Percentiles rank a stretch among this genome's conserved stretches.
These are phyloP conservation scores for Lodderomyces orthopsilosis DNA, from an alignment of 1,139 yeast genomes.

Conservation along the genomic window DNA sequence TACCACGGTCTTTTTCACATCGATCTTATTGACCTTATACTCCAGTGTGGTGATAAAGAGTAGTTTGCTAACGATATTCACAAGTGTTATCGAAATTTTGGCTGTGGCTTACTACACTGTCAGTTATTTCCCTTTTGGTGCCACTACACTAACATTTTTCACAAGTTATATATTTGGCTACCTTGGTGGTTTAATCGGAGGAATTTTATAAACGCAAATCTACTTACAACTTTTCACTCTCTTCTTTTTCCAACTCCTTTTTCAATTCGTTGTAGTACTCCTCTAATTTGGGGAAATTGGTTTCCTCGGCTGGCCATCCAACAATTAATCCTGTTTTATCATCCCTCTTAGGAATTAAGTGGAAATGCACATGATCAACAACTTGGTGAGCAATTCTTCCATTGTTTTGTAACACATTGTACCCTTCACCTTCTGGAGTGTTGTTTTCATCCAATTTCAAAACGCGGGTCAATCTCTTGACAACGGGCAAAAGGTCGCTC, in stretches of 20 bases:
- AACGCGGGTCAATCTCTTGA: conserved; percentile 77
- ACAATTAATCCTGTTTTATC: conserved; percentile 70
- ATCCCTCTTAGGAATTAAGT: conserved; percentile 84
- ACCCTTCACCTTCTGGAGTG: conserved; percentile 65
- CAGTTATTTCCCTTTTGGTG: conserved; percentile 95
- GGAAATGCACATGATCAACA: conserved; percentile 96
- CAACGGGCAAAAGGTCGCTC: conserved; percentile 80
- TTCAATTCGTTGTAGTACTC: conserved; percentile 60
- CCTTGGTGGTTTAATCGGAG: conserved; percentile 58
- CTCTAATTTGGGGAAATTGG: conserved; percentile 69
- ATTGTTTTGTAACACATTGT: conserved; percentile 87
- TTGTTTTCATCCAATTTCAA: conserved; percentile 56
- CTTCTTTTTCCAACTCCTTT: conserved; percentile 45
- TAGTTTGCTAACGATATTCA: conserved; percentile 71
- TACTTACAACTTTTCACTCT: conserved; percentile 22
- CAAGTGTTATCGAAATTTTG: conserved; percentile 73
- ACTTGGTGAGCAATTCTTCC: conserved; percentile 92
- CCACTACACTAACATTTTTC: conserved; percentile 80
- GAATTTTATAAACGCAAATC: conserved; percentile 23
- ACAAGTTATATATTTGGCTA: conserved; percentile 78
- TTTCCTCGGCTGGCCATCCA: conserved; percentile 88
- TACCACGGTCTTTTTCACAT: conserved; percentile 72
- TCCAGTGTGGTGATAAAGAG: conserved; percentile 56
- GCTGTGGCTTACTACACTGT: conserved; percentile 87
- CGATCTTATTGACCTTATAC: conserved; percentile 66